phyloP scores from a whole-genome alignment of 2,329 filamentous ascomycete species.

The Ilyonectria destructans region DNA sequence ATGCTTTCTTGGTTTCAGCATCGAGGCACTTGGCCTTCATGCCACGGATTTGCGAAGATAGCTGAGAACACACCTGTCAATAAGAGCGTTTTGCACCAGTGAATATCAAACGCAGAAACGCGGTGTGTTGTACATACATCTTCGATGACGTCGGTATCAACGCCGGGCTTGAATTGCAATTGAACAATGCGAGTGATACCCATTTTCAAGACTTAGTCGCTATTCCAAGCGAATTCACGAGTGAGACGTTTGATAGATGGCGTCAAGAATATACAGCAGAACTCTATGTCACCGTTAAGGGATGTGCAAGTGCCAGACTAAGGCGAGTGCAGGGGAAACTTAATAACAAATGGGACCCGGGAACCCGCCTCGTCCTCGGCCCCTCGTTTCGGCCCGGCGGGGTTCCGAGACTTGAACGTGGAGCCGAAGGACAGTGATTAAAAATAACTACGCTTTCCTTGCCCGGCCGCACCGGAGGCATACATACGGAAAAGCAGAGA shows the following conservation, averaged over 20 bases:
- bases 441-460: background rate
- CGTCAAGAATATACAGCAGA: background rate
- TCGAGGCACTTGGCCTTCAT: background rate
- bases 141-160: background rate
- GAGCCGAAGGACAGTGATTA: background rate
- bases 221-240: background rate
- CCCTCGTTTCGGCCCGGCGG: background rate
- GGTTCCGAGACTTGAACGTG: background rate
- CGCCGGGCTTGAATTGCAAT: conserved; percentile 7
- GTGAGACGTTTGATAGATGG: background rate
- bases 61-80: background rate
- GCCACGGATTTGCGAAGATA: background rate
- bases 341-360: background rate
- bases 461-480: no score
- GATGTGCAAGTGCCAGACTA: no score
- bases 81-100: background rate
- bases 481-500: no score
- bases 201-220: conserved; percentile 6
- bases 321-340: background rate
- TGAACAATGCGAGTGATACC: conserved; percentile 11
- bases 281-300: no score
- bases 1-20: conserved; percentile 3
- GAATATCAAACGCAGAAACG: background rate
- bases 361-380: background rate
- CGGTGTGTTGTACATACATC: background rate